phyloP scores from a whole-genome alignment of 2,329 filamentous ascomycete species.

The Exophiala sideris region DNA sequence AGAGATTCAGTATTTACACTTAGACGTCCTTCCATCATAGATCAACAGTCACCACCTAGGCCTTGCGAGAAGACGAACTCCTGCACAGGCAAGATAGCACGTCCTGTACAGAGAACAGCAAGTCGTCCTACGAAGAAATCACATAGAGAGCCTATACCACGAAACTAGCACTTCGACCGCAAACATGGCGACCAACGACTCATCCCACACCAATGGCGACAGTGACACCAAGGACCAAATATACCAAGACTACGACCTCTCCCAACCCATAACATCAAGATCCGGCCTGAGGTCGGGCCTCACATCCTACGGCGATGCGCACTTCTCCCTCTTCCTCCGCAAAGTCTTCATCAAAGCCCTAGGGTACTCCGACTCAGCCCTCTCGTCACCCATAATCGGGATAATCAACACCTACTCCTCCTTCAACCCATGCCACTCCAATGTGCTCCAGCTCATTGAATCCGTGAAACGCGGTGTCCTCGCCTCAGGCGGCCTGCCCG shows the following conservation, averaged over 20 bases:
- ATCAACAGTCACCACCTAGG: too few relatives aligned
- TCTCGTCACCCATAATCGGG: conserved; percentile 68
- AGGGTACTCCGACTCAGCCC: conserved; percentile 68
- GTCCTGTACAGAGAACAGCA: too few relatives aligned
- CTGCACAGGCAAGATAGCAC: too few relatives aligned
- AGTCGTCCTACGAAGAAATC: too few relatives aligned
- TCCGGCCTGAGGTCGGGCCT: conserved; percentile 62
- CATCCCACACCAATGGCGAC: not conserved
- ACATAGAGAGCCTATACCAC: not conserved
- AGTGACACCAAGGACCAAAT: conserved; percentile 1
- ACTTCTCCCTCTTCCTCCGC: conserved; percentile 71
- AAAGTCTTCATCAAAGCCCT: conserved; percentile 76
- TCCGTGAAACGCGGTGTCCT: conserved; percentile 67
- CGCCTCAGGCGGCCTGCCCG: conserved; percentile 62
- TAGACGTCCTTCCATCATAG: too few relatives aligned
- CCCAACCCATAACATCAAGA: conserved; percentile 48
- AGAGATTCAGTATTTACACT: too few relatives aligned
- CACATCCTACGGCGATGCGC: conserved; percentile 67
- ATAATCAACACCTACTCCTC: conserved; percentile 70
- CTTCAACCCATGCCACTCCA: conserved; percentile 73
- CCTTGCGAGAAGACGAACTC: too few relatives aligned
- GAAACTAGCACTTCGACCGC: not conserved
- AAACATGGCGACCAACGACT: conserved; percentile 7
- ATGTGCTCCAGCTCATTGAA: conserved; percentile 68
- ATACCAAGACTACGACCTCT: conserved; percentile 56